These are phyloP conservation scores for Mycena capillaripes DNA, from an alignment of 768 basidiomycete species.

Conservation along the genomic window DNA sequence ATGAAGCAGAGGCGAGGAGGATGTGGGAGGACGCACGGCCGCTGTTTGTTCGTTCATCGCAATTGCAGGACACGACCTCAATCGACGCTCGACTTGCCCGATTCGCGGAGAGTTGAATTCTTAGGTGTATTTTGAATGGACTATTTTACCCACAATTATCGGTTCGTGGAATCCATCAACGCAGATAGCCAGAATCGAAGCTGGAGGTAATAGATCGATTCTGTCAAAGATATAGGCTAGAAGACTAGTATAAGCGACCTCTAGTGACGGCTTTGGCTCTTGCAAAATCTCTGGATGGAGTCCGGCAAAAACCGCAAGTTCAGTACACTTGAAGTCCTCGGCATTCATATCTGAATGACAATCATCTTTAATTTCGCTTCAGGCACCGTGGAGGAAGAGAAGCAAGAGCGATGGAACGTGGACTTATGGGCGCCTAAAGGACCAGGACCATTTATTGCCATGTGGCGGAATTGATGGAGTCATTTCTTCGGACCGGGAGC, in stretches of 20 bases:
- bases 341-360: not conserved
- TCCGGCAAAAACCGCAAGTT: no score
- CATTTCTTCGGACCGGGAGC: not conserved
- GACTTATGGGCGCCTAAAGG: not conserved
- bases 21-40: not conserved
- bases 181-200: no score
- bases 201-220: not conserved
- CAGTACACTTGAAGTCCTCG: no score
- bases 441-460: not conserved
- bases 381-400: slow-evolving; percentile 4
- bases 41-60: slow-evolving; percentile 5
- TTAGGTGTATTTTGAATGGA: no score
- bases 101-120: no score
- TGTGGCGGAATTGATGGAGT: slow-evolving; percentile 8
- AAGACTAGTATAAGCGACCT: no score
- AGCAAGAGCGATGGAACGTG: not conserved
- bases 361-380: not conserved
- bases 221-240: no score
- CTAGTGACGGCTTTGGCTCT: no score
- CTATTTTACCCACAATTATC: no score
- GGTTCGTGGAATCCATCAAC: no score
- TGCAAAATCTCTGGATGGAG: no score
- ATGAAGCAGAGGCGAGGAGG: not conserved
- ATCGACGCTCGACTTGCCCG: not conserved
- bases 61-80: not conserved